Evolutionary conservation across 2,329 filamentous ascomycete species (phyloP).

Genomic region (Alternaria consortialis): DNA sequence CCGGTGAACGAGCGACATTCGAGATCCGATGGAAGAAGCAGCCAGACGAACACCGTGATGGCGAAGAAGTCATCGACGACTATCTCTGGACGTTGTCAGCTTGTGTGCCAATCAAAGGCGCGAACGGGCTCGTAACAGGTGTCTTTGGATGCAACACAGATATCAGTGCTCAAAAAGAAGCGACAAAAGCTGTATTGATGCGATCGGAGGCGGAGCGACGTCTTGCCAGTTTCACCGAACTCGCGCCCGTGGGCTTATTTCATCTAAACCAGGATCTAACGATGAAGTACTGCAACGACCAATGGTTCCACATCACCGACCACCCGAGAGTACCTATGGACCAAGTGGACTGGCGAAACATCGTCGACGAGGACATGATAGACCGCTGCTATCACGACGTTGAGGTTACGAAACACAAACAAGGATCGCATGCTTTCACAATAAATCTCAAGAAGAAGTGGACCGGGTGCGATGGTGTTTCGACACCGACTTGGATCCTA

Average conservation of each 20-base stretch:
- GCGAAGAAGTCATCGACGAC: slow-evolving; percentile 4
- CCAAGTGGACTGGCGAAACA: slow-evolving; percentile 15
- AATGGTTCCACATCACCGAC: slow-evolving; percentile 28
- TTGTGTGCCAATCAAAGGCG: slow-evolving; percentile 31
- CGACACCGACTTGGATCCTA: slow-evolving; percentile 23
- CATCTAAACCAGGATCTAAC: slow-evolving; percentile 22
- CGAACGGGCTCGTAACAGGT: slow-evolving; percentile 25
- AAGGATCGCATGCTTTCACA: slow-evolving; percentile 15
- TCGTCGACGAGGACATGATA: slow-evolving; percentile 9
- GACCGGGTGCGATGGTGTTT: slow-evolving; percentile 24
- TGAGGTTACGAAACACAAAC: neutral
- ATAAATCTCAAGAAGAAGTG: slow-evolving; percentile 27
- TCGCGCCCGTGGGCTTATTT: slow-evolving; percentile 21
- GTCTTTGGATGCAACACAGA: slow-evolving; percentile 37
- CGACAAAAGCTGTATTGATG: slow-evolving; percentile 18
- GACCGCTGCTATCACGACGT: slow-evolving; percentile 14
- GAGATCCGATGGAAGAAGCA: slow-evolving; percentile 39
- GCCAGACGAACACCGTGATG: neutral
- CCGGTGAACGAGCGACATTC: slow-evolving; percentile 32
- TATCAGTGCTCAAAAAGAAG: slow-evolving; percentile 36
- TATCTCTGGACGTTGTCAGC: slow-evolving; percentile 32
- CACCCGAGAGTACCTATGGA: slow-evolving; percentile 16
- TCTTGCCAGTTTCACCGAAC: slow-evolving; percentile 25
- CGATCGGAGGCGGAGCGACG: slow-evolving; percentile 28
- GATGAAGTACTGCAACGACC: slow-evolving; percentile 31